phyloP scores from a whole-genome alignment of 2,329 filamentous ascomycete genomes.

The Metarhizium guizhouense region DNA sequence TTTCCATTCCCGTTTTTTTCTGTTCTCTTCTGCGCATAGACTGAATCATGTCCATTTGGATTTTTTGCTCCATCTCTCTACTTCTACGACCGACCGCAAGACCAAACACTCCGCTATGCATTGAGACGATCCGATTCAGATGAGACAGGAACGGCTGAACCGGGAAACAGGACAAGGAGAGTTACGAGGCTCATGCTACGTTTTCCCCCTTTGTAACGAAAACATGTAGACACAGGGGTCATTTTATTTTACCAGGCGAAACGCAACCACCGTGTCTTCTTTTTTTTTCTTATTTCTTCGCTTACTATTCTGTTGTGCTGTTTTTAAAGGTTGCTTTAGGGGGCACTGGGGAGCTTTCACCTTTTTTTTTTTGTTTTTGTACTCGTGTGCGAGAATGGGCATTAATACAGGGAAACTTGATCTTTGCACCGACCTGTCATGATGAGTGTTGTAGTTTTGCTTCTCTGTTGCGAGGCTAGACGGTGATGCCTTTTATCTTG shows the following conservation, averaged over 20 bases:
- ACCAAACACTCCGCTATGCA: constrained; percentile 9
- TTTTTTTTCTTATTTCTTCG: not conserved
- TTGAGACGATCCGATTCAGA: constrained; percentile 9
- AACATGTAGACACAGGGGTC: not conserved
- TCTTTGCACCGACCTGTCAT: not conserved
- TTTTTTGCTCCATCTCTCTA: constrained; percentile 13
- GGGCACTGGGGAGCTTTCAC: not conserved
- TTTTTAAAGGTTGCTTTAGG: constrained; percentile 5
- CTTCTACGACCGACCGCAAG: constrained; percentile 4
- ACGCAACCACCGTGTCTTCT: not conserved
- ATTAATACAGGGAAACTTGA: constrained; percentile 11
- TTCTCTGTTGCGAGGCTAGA: not conserved
- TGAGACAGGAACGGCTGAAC: not conserved
- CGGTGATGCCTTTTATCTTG: not conserved
- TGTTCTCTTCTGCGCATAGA: constrained; percentile 26
- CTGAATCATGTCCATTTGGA: constrained; percentile 25
- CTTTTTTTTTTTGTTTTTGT: not conserved
- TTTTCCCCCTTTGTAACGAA: not conserved
- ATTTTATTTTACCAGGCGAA: not conserved
- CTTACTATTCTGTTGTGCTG: constrained; percentile 8
- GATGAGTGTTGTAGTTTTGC: not conserved
- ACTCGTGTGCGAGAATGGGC: constrained; percentile 9
- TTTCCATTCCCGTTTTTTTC: constrained; percentile 5
- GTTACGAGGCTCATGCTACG: not conserved
- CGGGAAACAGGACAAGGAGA: not conserved